Evolutionary conservation across 2,329 filamentous ascomycete species (phyloP).

Genomic region (Rhinocladiella mackenziei): DNA sequence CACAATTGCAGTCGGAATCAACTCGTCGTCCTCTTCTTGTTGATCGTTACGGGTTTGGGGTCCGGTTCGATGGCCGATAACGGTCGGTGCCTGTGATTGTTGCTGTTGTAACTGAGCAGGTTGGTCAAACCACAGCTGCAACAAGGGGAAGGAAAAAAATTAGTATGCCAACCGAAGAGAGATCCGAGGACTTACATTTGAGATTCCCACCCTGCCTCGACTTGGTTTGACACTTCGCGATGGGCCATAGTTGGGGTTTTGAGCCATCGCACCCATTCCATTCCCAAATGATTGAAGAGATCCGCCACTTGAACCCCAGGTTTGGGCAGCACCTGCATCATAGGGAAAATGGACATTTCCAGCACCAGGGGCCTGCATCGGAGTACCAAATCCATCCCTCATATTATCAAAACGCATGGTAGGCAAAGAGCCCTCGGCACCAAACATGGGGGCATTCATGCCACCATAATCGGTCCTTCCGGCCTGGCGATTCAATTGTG

Average conservation of each 20-base stretch:
- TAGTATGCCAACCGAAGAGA: conserved; percentile 11
- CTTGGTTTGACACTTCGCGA: conserved; percentile 55
- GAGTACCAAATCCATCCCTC: conserved; percentile 44
- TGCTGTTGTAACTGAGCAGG: conserved; percentile 35
- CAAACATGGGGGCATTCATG: conserved; percentile 65
- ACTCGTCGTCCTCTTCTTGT: conserved; percentile 62
- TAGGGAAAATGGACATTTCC: conserved; percentile 59
- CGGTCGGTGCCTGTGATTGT: conserved; percentile 46
- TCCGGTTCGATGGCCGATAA: conserved; percentile 40
- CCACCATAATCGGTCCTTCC: conserved; percentile 65
- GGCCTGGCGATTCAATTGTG: conserved; percentile 64
- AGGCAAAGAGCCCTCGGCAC: conserved; percentile 56
- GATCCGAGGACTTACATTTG: conserved; percentile 59
- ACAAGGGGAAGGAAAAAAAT: no score
- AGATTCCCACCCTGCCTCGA: conserved; percentile 59
- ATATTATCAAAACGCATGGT: conserved; percentile 54
- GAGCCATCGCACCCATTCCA: conserved; percentile 34
- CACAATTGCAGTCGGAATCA: conserved; percentile 96
- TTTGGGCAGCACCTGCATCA: conserved; percentile 65
- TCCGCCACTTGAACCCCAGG: conserved; percentile 75
- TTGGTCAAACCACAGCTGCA: conserved; percentile 61
- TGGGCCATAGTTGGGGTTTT: conserved; percentile 45
- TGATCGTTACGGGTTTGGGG: conserved; percentile 42
- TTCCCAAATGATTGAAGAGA: conserved; percentile 57
- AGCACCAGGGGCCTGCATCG: conserved; percentile 51